Evolutionary conservation across 257 asterid species (phyloP), one percentile per base, ranked within the genome.

Genomic region (Penstemon barbatus): DNA sequence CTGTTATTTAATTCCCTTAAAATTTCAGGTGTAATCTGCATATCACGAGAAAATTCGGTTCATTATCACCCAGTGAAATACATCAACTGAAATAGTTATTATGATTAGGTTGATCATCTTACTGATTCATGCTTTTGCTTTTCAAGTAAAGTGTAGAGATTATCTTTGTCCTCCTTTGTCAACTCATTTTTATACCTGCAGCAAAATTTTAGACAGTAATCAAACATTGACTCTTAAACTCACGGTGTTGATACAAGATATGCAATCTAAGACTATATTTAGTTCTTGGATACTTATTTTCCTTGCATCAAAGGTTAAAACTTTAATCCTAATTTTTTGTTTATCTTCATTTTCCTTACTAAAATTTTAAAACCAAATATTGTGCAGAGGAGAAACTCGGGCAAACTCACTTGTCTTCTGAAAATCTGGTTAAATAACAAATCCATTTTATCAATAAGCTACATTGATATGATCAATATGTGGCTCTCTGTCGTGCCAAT

Each of bases 1-100:
- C 98, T 87, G 80, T 83, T 87, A 71, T 84, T 83, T 19, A 89
- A 69, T 77, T 92, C 97, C 78, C 94, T 83, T 80, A 86, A 71
- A 79, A 92, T 87, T 79, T 89, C 97, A 8, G 98, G 95, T 50
- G 97, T 80, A 73, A 92, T 88, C 96, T 91, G 94, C 73, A 82
- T 69, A 59, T 19, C 69, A 63, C 74, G 72, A 41, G 51, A 62
- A 25, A 25, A 25, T 25, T 25, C 1, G 33, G 2, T 25, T 25
- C 33, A 25, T 25, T 25, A 25, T 25, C 33, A 25, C 33, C 33
- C 2, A 19, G 5, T 62, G 19, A 39, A 7, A 57, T 12, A 40
- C 18, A 15, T 51, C 41, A 38, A 64, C 3, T 6, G 50, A 45
- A 67, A 45, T 61, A 7, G 57, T 38, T 61, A 65, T 57, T 50